Base-by-base conservation (phyloP, 129 eudicot species). In the Oenanthe sinensis region DNA sequence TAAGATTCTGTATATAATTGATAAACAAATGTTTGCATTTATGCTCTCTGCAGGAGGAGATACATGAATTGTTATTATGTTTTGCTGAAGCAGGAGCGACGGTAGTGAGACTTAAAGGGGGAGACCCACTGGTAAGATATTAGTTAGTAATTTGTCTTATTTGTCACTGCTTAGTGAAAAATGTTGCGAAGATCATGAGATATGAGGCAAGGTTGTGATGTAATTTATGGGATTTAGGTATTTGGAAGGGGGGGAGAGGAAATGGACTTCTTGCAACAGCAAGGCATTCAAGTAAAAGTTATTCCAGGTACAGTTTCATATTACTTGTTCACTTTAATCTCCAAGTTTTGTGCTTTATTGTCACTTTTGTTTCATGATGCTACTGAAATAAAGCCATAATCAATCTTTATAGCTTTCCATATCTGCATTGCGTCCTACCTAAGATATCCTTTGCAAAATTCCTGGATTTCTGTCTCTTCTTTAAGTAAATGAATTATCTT, bases 201-300 rank as follows among this genome's bases (percentile, higher is more conserved):
- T 4, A 77, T 75, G 60, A 22, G 72, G 36, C 45, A 81, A 30
- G 76, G 73, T 44, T 68, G 5, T 48, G 30, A 63, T 70, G 74
- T 19, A 43, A 9, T 30, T 60, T 75, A 58, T 22, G 79, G 58
- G 37, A 44, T 13, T 28, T 82, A 95, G 98, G 97, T 95, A 37
- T 95, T 95, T 83, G 98, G 98, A 81, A 83, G 98, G 85, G 98
- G 98, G 67, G 98, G 98, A 45, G 98, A 95, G 79, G 98, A 95
- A 84, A 95, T 95, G 98, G 98, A 95, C 76, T 95, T 91, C 83
- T 87, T 95, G 68, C 96, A 91, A 80, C 98, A 90, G 77, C 87
- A 91, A 70, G 98, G 98, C 43, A 91, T 95, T 81, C 87, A 88
- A 37, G 98, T 95, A 24, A 90, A 88, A 90, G 96, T 95, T 79